Percentiles rank a stretch among this genome's conserved stretches.
These are phyloP conservation scores for Fusarium sp. DNA, from an alignment of 2,329 filamentous ascomycete genomes.

Conservation along the genomic window DNA sequence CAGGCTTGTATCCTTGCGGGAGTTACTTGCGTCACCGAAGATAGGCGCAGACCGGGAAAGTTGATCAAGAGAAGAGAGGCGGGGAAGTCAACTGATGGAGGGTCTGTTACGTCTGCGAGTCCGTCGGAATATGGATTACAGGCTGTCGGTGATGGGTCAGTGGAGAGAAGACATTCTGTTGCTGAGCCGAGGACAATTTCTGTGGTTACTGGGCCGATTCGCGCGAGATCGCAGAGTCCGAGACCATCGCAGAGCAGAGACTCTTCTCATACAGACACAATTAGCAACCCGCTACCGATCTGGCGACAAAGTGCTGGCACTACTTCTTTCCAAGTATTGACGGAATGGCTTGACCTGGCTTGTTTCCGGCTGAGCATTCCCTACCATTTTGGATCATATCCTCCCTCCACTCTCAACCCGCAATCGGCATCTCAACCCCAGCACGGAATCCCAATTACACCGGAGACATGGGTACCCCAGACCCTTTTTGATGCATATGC, in stretches of 20 bases:
- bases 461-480: neutral
- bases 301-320: neutral
- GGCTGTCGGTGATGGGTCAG: fast-evolving
- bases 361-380: constrained; percentile 10
- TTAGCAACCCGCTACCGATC: neutral
- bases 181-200: neutral
- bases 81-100: neutral
- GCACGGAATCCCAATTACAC: neutral
- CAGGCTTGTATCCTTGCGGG: constrained; percentile 7
- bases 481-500: neutral
- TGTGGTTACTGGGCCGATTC: neutral
- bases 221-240: neutral
- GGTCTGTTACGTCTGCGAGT: neutral
- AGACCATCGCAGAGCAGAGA: constrained; percentile 3
- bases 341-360: constrained; percentile 3
- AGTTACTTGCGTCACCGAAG: neutral
- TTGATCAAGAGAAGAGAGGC: constrained; percentile 10
- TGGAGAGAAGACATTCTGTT: neutral
- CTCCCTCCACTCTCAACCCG: fast-evolving
- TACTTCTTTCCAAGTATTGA: neutral
- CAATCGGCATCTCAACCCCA: neutral
- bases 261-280: constrained; percentile 7
- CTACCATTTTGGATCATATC: constrained; percentile 8
- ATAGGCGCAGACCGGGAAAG: constrained; percentile 7
- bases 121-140: neutral